Evolutionary conservation across 306 rosid genomes (phyloP), one percentile per base, ranked within the genome.

Genomic region (Gynostemma pentaphyllum): DNA sequence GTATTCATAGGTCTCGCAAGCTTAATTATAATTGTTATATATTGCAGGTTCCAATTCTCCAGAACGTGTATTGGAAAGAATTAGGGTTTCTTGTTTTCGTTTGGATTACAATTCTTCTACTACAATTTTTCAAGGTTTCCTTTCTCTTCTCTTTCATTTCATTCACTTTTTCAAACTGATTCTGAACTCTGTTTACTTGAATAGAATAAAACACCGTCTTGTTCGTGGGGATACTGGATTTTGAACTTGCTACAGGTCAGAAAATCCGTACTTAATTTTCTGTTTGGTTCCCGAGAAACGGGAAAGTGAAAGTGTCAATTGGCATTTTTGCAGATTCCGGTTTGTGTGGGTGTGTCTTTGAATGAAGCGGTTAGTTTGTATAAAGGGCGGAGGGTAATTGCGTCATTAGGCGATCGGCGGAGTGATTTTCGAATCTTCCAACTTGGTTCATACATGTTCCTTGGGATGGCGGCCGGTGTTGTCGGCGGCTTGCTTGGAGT

Each of bases 401-500:
- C 95, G 28, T 92, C 99, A 5, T 70, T 74, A 5, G 96, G 95
- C 57, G 80, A 66, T 5, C 74, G 56, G 16, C 80, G 79, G 57
- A 76, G 78, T 56, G 2, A 60, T 27, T 92, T 75, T 54, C 68
- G 61, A 68, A 83, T 70, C 63, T 15, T 66, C 41, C 94, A 79
- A 72, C 79, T 92, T 71, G 3, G 45, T 14, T 18, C 72, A 56
- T 92, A 92, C 54, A 84, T 87, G 60, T 13, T 71, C 61, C 77
- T 72, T 45, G 96, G 95, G 9, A 0, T 92, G 19, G 13, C 89
- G 22, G 99, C 96, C 3, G 99, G 99, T 34, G 1, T 88, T 13
- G 90, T 88, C 34, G 99, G 96, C 26, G 99, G 99, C 27, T 45
- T 92, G 83, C 86, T 92, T 11, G 99, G 99, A 44, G 78, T 92